A percentile compares a stretch with the other conserved stretches of the same genome.
These are phyloP conservation scores for Blastobotrys serpentis DNA, from an alignment of 1,139 yeast genomes.

Conservation along the genomic window DNA sequence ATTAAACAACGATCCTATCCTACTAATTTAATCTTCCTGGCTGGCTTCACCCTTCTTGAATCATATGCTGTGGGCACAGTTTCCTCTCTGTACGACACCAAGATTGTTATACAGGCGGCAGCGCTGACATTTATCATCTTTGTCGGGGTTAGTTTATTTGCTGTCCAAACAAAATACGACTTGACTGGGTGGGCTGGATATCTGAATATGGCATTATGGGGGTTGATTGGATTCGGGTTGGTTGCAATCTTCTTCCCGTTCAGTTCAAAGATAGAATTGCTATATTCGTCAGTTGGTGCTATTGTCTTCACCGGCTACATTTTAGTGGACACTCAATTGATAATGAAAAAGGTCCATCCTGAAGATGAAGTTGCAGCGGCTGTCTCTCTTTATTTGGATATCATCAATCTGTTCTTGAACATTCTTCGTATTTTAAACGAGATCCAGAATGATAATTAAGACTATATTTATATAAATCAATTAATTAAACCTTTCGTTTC, in stretches of 20 bases:
- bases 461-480: neutral
- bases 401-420: constrained; percentile 74
- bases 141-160: constrained; percentile 71
- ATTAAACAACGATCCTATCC: constrained; percentile 67
- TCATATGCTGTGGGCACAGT: constrained; percentile 70
- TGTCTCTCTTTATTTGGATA: constrained; percentile 73
- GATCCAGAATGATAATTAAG: constrained; percentile 41
- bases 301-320: constrained; percentile 69
- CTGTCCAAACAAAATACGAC: constrained; percentile 81
- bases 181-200: constrained; percentile 71
- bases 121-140: constrained; percentile 68
- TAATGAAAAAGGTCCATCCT: constrained; percentile 76
- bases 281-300: constrained; percentile 74
- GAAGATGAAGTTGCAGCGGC: constrained; percentile 86
- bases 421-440: constrained; percentile 66
- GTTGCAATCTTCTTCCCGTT: constrained; percentile 68
- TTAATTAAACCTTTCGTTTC: no score
- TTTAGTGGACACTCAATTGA: constrained; percentile 76
- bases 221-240: constrained; percentile 70
- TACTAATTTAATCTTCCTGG: constrained; percentile 54
- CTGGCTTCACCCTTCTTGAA: constrained; percentile 71
- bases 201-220: constrained; percentile 61
- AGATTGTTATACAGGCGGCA: constrained; percentile 68
- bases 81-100: constrained; percentile 63
- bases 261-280: constrained; percentile 52